phyloP scores from a whole-genome alignment of 208 protist species.

The Acanthamoeba quina region DNA sequence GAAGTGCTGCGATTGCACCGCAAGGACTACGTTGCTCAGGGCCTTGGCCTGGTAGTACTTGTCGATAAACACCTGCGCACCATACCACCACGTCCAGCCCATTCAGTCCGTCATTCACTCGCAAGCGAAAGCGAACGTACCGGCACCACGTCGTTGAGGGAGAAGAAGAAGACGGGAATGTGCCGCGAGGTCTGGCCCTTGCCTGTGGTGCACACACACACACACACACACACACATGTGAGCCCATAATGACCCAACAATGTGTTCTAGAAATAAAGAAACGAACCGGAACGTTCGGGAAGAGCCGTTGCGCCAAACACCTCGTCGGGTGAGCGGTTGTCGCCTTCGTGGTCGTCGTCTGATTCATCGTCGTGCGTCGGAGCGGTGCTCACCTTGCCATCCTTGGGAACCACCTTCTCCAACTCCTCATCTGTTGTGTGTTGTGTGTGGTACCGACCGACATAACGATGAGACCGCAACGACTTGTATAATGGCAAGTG shows the following conservation, averaged over 20 bases:
- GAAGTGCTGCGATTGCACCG: slow-evolving; percentile 29
- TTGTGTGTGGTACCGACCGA: background rate
- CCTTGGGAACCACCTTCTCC: background rate
- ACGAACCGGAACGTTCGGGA: background rate
- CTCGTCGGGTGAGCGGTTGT: too few relatives aligned
- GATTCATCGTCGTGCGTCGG: background rate
- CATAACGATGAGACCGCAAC: background rate
- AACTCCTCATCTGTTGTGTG: background rate
- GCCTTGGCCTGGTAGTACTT: slow-evolving; percentile 70
- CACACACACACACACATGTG: too few relatives aligned
- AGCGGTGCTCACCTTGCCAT: background rate
- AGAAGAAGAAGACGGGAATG: slow-evolving; percentile 57
- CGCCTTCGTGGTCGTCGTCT: background rate
- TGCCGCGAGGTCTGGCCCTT: slow-evolving; percentile 17
- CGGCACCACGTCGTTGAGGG: slow-evolving; percentile 21
- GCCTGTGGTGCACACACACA: background rate
- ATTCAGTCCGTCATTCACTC: too few relatives aligned
- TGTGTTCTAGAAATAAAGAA: too few relatives aligned
- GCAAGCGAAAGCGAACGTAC: background rate
- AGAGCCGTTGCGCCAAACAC: background rate
- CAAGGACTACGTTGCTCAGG: background rate
- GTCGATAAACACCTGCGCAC: slow-evolving; percentile 50
- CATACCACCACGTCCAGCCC: too few relatives aligned
- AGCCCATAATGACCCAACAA: too few relatives aligned
- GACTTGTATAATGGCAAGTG: background rate